Evolutionary conservation across 148 eudicot species (phyloP), one percentile per base, ranked within the genome.

Genomic region (Rhododendron williamsianum): DNA sequence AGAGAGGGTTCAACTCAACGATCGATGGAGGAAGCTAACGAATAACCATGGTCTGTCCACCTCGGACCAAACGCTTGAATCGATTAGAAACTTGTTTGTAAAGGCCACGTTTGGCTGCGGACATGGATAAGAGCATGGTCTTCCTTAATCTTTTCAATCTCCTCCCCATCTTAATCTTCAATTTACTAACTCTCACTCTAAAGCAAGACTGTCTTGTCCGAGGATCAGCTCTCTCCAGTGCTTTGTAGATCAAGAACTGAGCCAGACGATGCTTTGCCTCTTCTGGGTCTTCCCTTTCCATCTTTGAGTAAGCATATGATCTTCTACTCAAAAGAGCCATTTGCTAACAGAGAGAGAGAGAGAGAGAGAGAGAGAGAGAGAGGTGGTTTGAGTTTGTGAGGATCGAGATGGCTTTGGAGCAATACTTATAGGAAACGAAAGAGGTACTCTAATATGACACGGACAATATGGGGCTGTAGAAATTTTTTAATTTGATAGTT

Each of bases 201-300:
- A 96, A 52, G 90, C 91, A 91, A 12, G 91, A 89, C 15, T 89
- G 88, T 48, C 84, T 90, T 86, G 86, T 81, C 54, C 83, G 85
- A 52, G 63, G 36, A 87, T 92, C 95, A 0, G 85, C 93, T 85
- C 89, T 85, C 82, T 92, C 86, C 49, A 96, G 82, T 27, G 85
- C 86, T 85, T 95, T 95, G 94, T 95, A 93, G 65, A 95, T 95
- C 91, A 94, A 86, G 85, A 91, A 95, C 84, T 93, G 98, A 46
- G 95, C 95, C 81, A 84, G 76, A 38, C 94, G 79, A 30, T 90
- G 92, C 63, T 86, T 83, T 8, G 72, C 78, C 81, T 91, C 98
- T 82, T 93, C 90, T 84, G 89, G 90, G 85, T 93, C 94, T 80
- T 92, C 94, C 56, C 73, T 90, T 45, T 88, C 91, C 71, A 94